Conservation (phyloP, 768 basidiomycete genomes). For the Phlegmacium glaucopus region DNA sequence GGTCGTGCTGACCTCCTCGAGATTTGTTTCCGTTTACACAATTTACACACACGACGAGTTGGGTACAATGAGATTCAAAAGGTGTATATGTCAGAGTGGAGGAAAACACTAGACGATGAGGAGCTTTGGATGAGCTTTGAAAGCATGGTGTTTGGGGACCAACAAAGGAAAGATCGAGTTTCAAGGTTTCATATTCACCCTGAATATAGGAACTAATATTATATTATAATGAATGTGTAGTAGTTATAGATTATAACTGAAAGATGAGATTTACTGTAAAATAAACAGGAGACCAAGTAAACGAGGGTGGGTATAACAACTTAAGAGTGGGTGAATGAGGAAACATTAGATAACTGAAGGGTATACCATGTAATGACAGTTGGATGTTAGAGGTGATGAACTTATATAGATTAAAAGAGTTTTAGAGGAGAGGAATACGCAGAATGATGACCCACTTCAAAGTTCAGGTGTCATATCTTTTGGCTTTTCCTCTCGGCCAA, state of each 20-base stretch:
- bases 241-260: slow-evolving; percentile 3
- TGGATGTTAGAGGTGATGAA: too few species aligned
- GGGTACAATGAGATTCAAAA: slow-evolving; percentile 40
- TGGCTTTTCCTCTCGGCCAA: too few species aligned
- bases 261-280: too few species aligned
- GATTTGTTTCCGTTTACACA: slow-evolving; percentile 28
- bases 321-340: slow-evolving; percentile 1
- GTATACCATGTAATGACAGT: too few species aligned
- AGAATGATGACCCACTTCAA: too few species aligned
- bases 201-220: slow-evolving; percentile 4
- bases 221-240: neutral
- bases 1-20: slow-evolving; percentile 32
- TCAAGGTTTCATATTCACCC: slow-evolving; percentile 26
- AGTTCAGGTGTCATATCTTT: too few species aligned
- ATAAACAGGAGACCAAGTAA: neutral
- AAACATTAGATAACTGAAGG: neutral
- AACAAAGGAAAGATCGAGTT: slow-evolving; percentile 29
- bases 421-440: too few species aligned
- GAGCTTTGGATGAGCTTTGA: slow-evolving; percentile 33
- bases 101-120: slow-evolving; percentile 20
- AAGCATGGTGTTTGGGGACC: slow-evolving; percentile 35
- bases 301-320: neutral
- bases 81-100: slow-evolving; percentile 42
- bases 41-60: slow-evolving; percentile 29
- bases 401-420: too few species aligned